Conservation (phyloP, 495 filamentous ascomycete genomes). For the Diplogelasinospora grovesii region DNA sequence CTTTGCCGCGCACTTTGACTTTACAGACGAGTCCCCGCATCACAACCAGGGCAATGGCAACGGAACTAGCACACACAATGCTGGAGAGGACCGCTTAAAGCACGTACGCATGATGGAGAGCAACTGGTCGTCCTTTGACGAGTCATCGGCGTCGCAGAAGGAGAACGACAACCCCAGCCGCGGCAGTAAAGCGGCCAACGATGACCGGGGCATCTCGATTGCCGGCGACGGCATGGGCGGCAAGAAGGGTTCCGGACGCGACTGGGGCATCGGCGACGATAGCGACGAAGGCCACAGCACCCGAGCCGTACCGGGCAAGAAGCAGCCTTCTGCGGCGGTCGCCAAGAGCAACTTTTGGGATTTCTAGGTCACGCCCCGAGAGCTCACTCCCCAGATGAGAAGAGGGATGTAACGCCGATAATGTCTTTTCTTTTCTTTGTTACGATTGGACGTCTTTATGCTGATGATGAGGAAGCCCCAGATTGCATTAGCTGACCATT, state of each 20-base stretch:
- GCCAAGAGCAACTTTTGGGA: conserved; percentile 47
- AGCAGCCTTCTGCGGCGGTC: conserved; percentile 20
- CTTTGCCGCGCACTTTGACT: conserved; percentile 65
- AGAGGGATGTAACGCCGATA: not conserved
- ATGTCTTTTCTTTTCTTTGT: not conserved
- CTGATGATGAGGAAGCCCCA: not conserved
- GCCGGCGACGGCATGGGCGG: conserved; percentile 73
- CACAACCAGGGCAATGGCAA: not conserved
- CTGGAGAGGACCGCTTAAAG: conserved; percentile 48
- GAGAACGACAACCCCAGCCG: conserved; percentile 34
- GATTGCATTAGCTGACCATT: too few relatives aligned
- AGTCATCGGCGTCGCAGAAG: conserved; percentile 48
- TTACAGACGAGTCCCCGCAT: conserved; percentile 60
- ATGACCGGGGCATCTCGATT: conserved; percentile 47
- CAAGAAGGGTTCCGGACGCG: conserved; percentile 50
- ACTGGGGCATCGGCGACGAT: conserved; percentile 56
- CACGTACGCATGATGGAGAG: conserved; percentile 62
- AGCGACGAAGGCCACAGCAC: conserved; percentile 32
- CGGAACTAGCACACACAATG: conserved; percentile 5
- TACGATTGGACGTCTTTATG: not conserved
- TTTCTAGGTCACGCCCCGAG: conserved; percentile 29
- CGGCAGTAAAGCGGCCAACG: conserved; percentile 17
- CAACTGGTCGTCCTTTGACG: conserved; percentile 57
- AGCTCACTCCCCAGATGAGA: not conserved
- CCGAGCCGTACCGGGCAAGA: conserved; percentile 29